Conservation (phyloP, 2,329 filamentous ascomycete species). For the Dactylonectria estremocensis region DNA sequence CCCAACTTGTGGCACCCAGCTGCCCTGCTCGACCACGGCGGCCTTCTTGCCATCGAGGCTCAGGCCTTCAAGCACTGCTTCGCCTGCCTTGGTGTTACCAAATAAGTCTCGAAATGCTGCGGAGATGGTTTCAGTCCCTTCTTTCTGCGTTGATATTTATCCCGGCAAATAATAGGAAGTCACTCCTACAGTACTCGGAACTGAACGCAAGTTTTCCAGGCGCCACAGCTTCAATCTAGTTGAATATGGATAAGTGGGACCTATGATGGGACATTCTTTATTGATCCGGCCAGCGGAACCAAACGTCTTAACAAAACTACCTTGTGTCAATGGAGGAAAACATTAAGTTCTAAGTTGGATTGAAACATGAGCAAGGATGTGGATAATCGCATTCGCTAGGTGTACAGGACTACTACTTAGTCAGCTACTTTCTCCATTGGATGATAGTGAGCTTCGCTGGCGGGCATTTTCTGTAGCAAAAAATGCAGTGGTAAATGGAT, state of each 20-base stretch:
- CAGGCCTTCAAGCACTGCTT: conserved; percentile 57
- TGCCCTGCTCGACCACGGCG: conserved; percentile 54
- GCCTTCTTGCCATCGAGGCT: conserved; percentile 56
- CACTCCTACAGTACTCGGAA: neutral
- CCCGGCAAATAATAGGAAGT: neutral
- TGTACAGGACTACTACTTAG: no score
- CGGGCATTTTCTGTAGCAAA: no score
- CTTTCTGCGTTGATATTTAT: neutral
- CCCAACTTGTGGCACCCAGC: conserved; percentile 56
- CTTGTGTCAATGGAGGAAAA: no score
- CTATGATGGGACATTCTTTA: neutral
- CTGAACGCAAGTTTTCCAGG: neutral
- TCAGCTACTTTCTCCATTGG: no score
- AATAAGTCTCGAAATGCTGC: conserved; percentile 47
- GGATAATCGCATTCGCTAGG: no score
- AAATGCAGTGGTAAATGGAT: no score
- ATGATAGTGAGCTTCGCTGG: no score
- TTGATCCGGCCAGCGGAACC: neutral
- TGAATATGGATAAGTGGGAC: neutral
- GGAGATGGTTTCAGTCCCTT: neutral
- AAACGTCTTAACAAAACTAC: neutral
- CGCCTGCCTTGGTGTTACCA: conserved; percentile 45
- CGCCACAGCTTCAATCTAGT: neutral
- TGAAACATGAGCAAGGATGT: no score
- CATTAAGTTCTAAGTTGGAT: no score